Evolutionary conservation across 2,329 filamentous ascomycete genomes (phyloP).

Genomic region (Fusarium sp.): DNA sequence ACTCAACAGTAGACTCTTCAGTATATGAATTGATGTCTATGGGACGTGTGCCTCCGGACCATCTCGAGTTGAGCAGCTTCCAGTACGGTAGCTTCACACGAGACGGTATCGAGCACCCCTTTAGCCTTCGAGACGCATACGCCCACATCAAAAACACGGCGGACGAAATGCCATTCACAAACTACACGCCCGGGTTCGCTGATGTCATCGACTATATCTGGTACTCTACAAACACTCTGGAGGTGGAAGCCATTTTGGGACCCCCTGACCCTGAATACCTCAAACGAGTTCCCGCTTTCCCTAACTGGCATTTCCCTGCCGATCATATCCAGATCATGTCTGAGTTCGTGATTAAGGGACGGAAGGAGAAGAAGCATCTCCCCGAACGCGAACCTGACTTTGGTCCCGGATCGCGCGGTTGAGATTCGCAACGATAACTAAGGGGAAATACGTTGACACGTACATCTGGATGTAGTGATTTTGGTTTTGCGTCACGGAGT

Average conservation of each 20-base stretch:
- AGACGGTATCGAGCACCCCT: constrained; percentile 93
- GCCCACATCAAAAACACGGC: constrained; percentile 83
- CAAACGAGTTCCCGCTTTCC: constrained; percentile 88
- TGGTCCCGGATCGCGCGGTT: constrained; percentile 58
- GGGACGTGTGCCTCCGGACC: constrained; percentile 81
- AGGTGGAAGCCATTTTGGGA: constrained; percentile 86
- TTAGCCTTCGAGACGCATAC: constrained; percentile 93
- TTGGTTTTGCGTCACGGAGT: constrained; percentile 58
- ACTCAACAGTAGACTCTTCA: constrained; percentile 87
- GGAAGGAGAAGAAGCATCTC: constrained; percentile 82
- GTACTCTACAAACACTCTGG: constrained; percentile 92
- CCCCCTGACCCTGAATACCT: constrained; percentile 89
- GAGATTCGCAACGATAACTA: constrained; percentile 34
- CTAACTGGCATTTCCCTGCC: constrained; percentile 93
- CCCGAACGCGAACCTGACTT: constrained; percentile 75
- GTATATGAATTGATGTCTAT: constrained; percentile 91
- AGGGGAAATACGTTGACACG: constrained; percentile 35
- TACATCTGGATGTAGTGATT: constrained; percentile 57
- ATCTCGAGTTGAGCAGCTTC: constrained; percentile 82
- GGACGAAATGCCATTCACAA: constrained; percentile 91
- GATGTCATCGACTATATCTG: constrained; percentile 97
- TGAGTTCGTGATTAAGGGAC: constrained; percentile 88
- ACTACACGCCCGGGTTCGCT: constrained; percentile 94
- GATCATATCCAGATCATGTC: constrained; percentile 92
- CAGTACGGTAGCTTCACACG: constrained; percentile 95